phyloP scores from a whole-genome alignment of 2,329 filamentous ascomycete genomes.

The Allantophomopsis cytisporea region DNA sequence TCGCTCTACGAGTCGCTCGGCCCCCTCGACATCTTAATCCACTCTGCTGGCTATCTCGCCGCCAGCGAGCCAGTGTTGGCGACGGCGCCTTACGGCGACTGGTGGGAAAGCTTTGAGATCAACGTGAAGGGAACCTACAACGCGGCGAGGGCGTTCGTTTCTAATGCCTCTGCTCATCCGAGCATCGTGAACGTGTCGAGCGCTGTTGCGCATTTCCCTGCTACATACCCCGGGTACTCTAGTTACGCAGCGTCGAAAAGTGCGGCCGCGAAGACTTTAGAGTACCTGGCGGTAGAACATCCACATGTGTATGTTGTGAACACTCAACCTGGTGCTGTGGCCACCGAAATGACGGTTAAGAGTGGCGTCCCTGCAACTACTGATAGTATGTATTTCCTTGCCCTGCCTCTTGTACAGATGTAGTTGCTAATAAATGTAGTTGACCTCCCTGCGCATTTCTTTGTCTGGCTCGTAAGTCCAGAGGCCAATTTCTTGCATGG shows the following conservation, averaged over 20 bases:
- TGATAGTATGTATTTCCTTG: neutral
- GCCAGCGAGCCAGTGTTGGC: neutral
- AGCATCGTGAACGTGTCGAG: neutral
- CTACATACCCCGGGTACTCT: neutral
- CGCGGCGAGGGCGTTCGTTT: neutral
- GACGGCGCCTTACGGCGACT: neutral
- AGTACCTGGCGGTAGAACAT: neutral
- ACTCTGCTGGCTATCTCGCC: neutral
- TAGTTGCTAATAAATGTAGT: too few relatives aligned
- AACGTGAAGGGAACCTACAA: neutral
- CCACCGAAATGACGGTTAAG: neutral
- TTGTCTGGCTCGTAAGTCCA: neutral
- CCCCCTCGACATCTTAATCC: constrained; percentile 1
- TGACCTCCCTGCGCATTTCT: neutral
- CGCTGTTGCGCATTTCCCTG: neutral
- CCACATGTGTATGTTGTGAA: neutral
- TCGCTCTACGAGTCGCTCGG: neutral
- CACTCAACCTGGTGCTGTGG: neutral
- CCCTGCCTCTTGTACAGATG: too few relatives aligned
- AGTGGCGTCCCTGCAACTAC: neutral
- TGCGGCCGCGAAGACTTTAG: neutral
- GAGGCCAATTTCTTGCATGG: constrained; percentile 28
- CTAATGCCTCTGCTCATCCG: neutral
- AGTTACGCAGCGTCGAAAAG: neutral
- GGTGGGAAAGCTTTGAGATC: neutral